Evolutionary conservation across 139 green algal genomes (phyloP).

Genomic region (Astrephomene gubernaculifera): DNA sequence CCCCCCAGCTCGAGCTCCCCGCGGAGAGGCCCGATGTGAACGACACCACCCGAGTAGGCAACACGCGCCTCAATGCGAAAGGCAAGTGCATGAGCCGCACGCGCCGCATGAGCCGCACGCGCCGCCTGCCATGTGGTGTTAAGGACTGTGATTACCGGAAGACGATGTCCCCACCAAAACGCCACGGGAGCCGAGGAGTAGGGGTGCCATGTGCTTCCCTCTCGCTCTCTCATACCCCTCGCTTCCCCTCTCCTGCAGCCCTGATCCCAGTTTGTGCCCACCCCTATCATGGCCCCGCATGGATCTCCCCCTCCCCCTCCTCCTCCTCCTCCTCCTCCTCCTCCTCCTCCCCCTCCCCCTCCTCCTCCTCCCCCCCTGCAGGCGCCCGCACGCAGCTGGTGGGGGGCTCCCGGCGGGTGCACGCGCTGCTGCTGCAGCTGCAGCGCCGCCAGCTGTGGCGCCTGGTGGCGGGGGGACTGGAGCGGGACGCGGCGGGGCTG

Average conservation of each 20-base stretch:
- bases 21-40: constrained; percentile 18
- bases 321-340: no score
- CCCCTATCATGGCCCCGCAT: no score
- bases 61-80: constrained; percentile 23
- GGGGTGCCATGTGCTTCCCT: no score
- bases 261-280: no score
- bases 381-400: constrained; percentile 21
- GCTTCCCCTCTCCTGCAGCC: no score
- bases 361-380: neutral
- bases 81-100: neutral
- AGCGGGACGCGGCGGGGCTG: constrained; percentile 8
- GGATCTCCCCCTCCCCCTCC: no score
- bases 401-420: constrained; percentile 20
- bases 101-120: no score
- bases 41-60: neutral
- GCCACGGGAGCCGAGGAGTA: no score
- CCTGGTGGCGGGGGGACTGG: constrained; percentile 21
- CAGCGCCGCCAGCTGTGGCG: constrained; percentile 39
- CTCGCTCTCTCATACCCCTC: no score
- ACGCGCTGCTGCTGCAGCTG: constrained; percentile 39
- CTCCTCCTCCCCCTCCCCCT: neutral
- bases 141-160: no score
- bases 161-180: no score
- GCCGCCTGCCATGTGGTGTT: no score
- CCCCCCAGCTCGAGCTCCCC: constrained; percentile 26